Conservation (phyloP, 2,329 filamentous ascomycete genomes). For the Trichothecium roseum region DNA sequence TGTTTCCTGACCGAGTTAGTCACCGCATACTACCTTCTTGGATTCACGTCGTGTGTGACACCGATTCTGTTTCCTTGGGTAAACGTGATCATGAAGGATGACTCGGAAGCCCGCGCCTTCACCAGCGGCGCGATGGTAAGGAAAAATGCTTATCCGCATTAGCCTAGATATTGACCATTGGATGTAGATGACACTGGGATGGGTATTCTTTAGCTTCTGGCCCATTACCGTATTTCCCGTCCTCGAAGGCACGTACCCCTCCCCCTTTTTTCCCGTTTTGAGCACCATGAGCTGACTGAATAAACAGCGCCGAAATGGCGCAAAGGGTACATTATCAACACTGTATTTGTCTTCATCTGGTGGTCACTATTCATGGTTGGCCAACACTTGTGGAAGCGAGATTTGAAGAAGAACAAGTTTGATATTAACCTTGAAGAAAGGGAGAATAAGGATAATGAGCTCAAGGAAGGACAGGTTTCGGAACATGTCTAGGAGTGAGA, state of each 20-base stretch:
- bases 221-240: slow-evolving; percentile 13
- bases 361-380: slow-evolving; percentile 18
- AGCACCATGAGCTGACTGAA: too few species aligned
- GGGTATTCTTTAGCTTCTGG: slow-evolving; percentile 13
- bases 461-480: slow-evolving; percentile 3
- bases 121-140: slow-evolving; percentile 13
- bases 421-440: slow-evolving; percentile 10
- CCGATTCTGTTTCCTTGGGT: slow-evolving; percentile 13
- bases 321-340: slow-evolving; percentile 12
- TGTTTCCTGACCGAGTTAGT: slow-evolving; percentile 4
- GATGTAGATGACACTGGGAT: slow-evolving; percentile 13
- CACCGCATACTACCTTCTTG: slow-evolving; percentile 12
- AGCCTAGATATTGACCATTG: background rate
- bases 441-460: slow-evolving; percentile 11
- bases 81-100: slow-evolving; percentile 13
- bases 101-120: slow-evolving; percentile 13
- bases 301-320: slow-evolving; percentile 12
- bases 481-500: too few species aligned
- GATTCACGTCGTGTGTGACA: slow-evolving; percentile 12
- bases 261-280: too few species aligned
- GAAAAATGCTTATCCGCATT: background rate
- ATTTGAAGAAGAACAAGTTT: slow-evolving; percentile 18
- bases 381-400: slow-evolving; percentile 15
- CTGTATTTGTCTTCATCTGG: slow-evolving; percentile 12
- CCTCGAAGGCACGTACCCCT: too few species aligned